Base-by-base conservation (phyloP, 495 filamentous ascomycete genomes). In the Penicillium tannophilum region DNA sequence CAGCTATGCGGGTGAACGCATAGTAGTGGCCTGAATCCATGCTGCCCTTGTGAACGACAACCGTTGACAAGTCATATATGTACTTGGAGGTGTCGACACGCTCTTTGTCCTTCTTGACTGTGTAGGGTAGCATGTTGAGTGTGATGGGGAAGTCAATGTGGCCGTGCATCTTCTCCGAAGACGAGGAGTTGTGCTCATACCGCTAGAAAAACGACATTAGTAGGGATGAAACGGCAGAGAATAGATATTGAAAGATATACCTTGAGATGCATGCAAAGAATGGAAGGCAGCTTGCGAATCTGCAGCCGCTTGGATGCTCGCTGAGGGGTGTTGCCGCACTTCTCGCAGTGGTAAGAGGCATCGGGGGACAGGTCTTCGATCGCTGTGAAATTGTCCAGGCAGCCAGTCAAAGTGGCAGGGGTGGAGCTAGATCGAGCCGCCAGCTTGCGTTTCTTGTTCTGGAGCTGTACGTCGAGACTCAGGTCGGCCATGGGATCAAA, bases 181-280 rank as follows among this genome's bases (percentile, higher is more conserved):
- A 84, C 12, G 84, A 76, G 52, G 86, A 81, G 48, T 66, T 86
- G 70, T 89, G 90, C 70, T 92, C 90, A 67, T 93, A 95, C 49
- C 91, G 82, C 91, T 93, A 28, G 23, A 28, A 42, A 39, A 36
- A 30, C 52, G 36, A 43, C 10, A 12, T 55, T 33, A 7, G 52
- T 33, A 41, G 45, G 36, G 12, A 45, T 12, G 26, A 35, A 44
- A 10, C 20, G 20, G 20, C 20, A 23, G 2, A 2, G 1, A 23
- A 2, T 23, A 23, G 20, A 2, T 1, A 31, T 31, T 14, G 1
- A 45, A 26, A 31, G 5, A 56, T 75, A 42, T 73, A 92, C 91
- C 85, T 97, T 96, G 30, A 97, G 78, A 63, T 96, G 92, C 70
- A 97, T 92, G 55, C 89, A 89, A n/a, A 96, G 74, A 23, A 96